These are phyloP conservation scores for Cryptococcus jaspeensis DNA, from an alignment of 1,284 basidiomycete genomes.

Conservation along the genomic window DNA sequence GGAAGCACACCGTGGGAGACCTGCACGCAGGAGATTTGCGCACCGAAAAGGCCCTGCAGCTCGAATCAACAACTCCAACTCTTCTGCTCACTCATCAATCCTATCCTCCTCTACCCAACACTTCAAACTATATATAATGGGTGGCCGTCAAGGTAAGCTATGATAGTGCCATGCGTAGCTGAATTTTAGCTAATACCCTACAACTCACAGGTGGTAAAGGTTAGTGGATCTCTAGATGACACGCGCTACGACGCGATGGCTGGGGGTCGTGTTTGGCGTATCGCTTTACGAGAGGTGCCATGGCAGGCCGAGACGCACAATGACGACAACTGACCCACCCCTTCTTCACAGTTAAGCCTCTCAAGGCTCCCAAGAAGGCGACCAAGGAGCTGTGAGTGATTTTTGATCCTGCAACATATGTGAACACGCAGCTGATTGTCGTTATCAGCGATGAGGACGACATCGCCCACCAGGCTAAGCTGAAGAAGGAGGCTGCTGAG, in stretches of 20 bases:
- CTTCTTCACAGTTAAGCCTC: constrained; percentile 13
- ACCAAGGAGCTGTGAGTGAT: constrained; percentile 23
- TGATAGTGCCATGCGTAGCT: not conserved
- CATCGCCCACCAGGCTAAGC: constrained; percentile 31
- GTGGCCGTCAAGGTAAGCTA: constrained; percentile 16
- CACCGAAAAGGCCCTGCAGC: no score
- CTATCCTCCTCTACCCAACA: no score
- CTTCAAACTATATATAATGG: no score
- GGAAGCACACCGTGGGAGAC: no score
- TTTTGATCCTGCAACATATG: not conserved
- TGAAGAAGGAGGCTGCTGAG: constrained; percentile 38
- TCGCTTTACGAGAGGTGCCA: no score
- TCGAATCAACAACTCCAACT: no score
- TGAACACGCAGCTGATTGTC: no score
- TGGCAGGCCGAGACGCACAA: no score
- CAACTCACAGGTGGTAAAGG: constrained; percentile 17
- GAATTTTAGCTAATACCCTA: not conserved
- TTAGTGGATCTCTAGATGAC: constrained; percentile 2
- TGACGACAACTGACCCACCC: no score
- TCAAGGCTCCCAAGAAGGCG: constrained; percentile 25
- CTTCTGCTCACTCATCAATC: no score
- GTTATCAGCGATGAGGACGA: constrained; percentile 36
- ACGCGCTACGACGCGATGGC: not conserved
- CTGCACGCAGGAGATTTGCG: no score
- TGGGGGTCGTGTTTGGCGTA: not conserved